Base-by-base conservation (phyloP, 1,139 yeast species). In the Sugiyamaella neomexicana region DNA sequence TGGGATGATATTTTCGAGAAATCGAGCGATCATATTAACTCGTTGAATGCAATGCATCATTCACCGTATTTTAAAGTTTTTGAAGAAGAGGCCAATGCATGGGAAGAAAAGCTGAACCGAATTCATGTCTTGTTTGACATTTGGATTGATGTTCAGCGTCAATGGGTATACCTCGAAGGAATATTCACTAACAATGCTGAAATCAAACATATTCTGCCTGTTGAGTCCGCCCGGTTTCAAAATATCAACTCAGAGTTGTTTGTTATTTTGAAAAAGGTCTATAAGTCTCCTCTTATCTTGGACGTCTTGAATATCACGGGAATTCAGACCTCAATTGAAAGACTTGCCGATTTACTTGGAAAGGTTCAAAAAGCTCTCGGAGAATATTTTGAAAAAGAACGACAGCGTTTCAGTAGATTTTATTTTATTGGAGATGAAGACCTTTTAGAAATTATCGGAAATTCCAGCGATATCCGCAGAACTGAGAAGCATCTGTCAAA, bases 391-490 rank as follows among this genome's bases (percentile, higher is more conserved):
- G 97, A 91, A 62, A 80, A 79, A 45, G 96, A 91, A 65, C 74
- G 98, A 60, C 86, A 81, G 48, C 60, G 78, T 1, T 91, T 86
- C 63, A 93, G 97, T 0, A 76, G 98, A 46, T 86, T 91, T 57
- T 90, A 86, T 63, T 91, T 93, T 65, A 74, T 93, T 39, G 97
- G 98, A 5, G 93, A 93, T 65, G 97, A 90, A 60, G 97, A 91
- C 66, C 73, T 93, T 40, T 72, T 93, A 39, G 96, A 89, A 59
- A 80, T 93, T 41, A 80, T 93, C 53, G 97, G 97, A 2, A 79
- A 84, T 55, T 75, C 84, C 0, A 71, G 70, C 7, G 80, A 85
- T 61, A 68, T 81, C 3, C 57, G 59, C 0, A 68, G 80, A 7
- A 73, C 85, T 2, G 83, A 85, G 29, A 78, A 76, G 57, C 95